Conservation (phyloP, 345 rosid genomes). For the Capsella bursapastoris region DNA sequence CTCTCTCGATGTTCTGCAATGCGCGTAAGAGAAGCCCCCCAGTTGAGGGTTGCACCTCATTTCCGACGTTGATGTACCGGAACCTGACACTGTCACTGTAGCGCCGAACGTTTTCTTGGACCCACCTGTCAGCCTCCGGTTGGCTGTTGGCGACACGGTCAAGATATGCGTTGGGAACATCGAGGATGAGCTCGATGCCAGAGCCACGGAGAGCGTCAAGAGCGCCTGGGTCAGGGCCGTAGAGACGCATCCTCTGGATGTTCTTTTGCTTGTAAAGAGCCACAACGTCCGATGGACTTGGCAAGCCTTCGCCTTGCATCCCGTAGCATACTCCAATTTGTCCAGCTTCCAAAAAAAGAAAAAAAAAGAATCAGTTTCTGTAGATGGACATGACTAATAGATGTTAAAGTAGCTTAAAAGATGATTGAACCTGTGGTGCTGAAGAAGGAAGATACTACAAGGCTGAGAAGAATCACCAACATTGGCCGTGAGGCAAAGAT, state of each 20-base stretch:
- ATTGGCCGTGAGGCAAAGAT: slow-evolving; percentile 21
- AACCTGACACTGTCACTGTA: slow-evolving; percentile 44
- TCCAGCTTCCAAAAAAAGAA: slow-evolving; percentile 37
- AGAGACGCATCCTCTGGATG: slow-evolving; percentile 58
- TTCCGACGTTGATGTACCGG: slow-evolving; percentile 55
- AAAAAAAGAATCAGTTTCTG: neutral
- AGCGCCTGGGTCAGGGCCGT: slow-evolving; percentile 39
- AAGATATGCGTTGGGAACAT: slow-evolving; percentile 41
- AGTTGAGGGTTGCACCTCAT: slow-evolving; percentile 41
- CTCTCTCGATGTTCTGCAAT: slow-evolving; percentile 34
- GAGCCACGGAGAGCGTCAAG: slow-evolving; percentile 49
- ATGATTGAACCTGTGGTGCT: slow-evolving; percentile 31
- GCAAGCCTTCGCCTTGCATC: slow-evolving; percentile 52
- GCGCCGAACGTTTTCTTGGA: slow-evolving; percentile 44
- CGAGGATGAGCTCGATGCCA: slow-evolving; percentile 51
- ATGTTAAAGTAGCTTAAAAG: slow-evolving; percentile 8
- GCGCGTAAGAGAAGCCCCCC: slow-evolving; percentile 44
- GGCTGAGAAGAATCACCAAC: slow-evolving; percentile 29
- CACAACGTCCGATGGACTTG: slow-evolving; percentile 55
- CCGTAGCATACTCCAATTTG: slow-evolving; percentile 79
- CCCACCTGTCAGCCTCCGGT: slow-evolving; percentile 46
- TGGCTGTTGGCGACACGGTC: slow-evolving; percentile 43
- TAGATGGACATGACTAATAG: neutral
- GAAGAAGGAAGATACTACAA: slow-evolving; percentile 32
- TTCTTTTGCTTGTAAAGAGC: slow-evolving; percentile 50